Conservation (phyloP, 2,329 filamentous ascomycete species). For the Microthyrium microscopicum region DNA sequence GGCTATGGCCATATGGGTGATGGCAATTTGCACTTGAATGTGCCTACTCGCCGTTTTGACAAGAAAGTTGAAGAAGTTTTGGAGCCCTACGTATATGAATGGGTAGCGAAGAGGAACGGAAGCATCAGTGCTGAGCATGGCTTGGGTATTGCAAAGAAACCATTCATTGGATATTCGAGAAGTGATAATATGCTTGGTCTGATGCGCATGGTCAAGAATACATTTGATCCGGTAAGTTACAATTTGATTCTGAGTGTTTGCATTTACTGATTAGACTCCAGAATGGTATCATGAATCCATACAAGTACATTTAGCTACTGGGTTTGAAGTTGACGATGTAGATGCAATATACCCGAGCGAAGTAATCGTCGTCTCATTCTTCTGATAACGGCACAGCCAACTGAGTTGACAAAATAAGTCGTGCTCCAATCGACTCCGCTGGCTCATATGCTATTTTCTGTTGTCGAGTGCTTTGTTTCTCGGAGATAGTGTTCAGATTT, state of each 20-base stretch:
- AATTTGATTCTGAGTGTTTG: conserved; percentile 8
- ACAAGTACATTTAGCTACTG: conserved; percentile 85
- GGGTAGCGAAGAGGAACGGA: conserved; percentile 73
- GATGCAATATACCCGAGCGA: too few relatives aligned
- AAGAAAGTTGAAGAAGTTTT: conserved; percentile 71
- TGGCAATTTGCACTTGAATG: conserved; percentile 84
- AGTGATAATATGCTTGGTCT: conserved; percentile 71
- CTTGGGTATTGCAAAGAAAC: conserved; percentile 85
- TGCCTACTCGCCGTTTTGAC: conserved; percentile 68
- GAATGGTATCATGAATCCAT: conserved; percentile 98
- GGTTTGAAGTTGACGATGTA: too few relatives aligned
- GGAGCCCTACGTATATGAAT: conserved; percentile 95
- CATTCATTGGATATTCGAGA: conserved; percentile 83
- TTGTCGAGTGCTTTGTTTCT: too few relatives aligned
- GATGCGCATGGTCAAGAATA: conserved; percentile 88
- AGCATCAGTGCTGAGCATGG: conserved; percentile 97
- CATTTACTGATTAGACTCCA: conserved; percentile 19
- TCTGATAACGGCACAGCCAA: too few relatives aligned
- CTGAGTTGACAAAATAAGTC: too few relatives aligned
- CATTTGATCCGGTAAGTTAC: conserved; percentile 76
- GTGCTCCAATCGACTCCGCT: too few relatives aligned
- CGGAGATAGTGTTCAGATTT: too few relatives aligned
- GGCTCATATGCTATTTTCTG: too few relatives aligned
- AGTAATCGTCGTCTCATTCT: too few relatives aligned
- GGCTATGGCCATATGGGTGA: conserved; percentile 99